Base-by-base conservation (phyloP, 352 stramenopile genomes). In the Phytopythium vexans region DNA sequence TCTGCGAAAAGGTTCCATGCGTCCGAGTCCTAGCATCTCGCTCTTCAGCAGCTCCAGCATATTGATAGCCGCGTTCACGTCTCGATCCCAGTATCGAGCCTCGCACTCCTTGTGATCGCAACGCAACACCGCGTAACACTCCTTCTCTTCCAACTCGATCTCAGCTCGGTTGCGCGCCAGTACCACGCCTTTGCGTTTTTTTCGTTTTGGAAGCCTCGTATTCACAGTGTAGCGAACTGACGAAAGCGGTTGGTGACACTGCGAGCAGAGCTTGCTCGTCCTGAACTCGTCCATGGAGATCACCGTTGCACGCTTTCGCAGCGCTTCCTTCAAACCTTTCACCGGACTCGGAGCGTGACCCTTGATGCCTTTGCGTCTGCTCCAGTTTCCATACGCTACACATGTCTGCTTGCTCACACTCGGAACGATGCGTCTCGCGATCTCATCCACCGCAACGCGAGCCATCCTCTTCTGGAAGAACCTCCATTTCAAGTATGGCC, bases 401-500 rank as follows among this genome's bases (percentile, higher is more conserved):
- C 47, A 53, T 36, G 47, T 43, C 34, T 35, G 33, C 47, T 8
- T 32, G 47, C 31, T 55, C 21, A 37, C n/a, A 40, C 14, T 14
- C n/a, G 49, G 49, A 15, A 55, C 49, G 12, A 55, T 55, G 4
- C 49, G 9, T 15, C 3, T 32, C 31, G 39, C 49, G 4, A 55
- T 21, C 39, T 38, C 39, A 31, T 47, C 49, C 49, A 55, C 49
- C 37, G 49, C 49, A 5, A 55, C 27, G 4, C 37, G 37, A 9
- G 37, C n/a, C n/a, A n/a, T n/a, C n/a, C n/a, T n/a, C n/a, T n/a
- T n/a, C n/a, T n/a, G n/a, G n/a, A n/a, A n/a, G 46, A 52, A 52
- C 33, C 51, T 55, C 43, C 44, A 54, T 39, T 63, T 63, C 36
- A 58, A 33, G 41, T 56, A 64, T 10, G 38, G 56, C 1, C 49